Percentiles rank a stretch among this genome's conserved stretches.
Conservation (phyloP, 257 asterid species). For the Penstemon eatonii region DNA sequence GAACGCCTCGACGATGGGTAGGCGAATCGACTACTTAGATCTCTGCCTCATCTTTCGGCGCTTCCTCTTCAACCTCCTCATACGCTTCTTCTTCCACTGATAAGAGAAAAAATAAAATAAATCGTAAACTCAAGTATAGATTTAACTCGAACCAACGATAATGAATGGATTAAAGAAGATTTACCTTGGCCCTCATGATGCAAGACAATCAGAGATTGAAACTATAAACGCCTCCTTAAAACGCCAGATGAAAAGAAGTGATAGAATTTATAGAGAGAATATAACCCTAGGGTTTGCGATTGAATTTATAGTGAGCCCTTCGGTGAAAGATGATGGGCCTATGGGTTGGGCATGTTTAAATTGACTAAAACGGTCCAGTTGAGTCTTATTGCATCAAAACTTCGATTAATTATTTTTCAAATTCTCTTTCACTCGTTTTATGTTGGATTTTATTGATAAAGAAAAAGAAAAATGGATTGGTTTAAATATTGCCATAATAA, state of each 20-base stretch:
- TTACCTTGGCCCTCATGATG: conserved; percentile 50
- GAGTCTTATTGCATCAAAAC: too few relatives aligned
- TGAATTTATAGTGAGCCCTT: conserved; percentile 6
- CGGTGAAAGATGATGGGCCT: conserved; percentile 21
- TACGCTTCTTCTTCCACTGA: conserved; percentile 61
- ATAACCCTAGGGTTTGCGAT: conserved; percentile 27
- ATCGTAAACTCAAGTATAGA: neutral
- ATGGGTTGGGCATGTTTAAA: conserved; percentile 8
- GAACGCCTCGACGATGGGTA: neutral
- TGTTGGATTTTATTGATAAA: too few relatives aligned
- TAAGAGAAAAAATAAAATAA: neutral
- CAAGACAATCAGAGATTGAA: neutral
- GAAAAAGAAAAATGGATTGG: too few relatives aligned
- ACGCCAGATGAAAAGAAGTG: neutral
- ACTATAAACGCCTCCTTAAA: conserved; percentile 20
- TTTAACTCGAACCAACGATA: neutral
- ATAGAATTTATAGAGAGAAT: too few relatives aligned
- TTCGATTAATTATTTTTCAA: too few relatives aligned
- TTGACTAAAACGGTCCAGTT: neutral
- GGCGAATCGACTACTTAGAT: conserved; percentile 34
- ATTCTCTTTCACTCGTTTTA: too few relatives aligned
- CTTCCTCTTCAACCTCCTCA: conserved; percentile 56
- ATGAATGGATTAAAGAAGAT: neutral
- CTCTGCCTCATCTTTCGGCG: conserved; percentile 61
- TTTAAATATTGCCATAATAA: too few relatives aligned